A percentile compares a stretch with the other conserved stretches of the same genome.
Evolutionary conservation across 345 rosid species (phyloP).

Genomic region (Eucalyptus curtisii): DNA sequence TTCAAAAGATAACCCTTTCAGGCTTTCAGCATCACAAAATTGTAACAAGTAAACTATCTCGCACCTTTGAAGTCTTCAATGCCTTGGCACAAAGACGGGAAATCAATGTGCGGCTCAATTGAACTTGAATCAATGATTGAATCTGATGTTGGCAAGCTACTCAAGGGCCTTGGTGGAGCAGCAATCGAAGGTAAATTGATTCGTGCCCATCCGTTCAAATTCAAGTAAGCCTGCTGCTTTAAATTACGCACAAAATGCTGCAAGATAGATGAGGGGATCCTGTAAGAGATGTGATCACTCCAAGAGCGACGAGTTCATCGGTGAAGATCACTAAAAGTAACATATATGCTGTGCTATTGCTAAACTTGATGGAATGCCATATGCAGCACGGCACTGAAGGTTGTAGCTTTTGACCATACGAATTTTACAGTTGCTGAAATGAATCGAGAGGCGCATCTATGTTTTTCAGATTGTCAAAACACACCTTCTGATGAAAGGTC

Average conservation of each 20-base stretch:
- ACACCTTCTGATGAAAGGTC: conserved; percentile 14
- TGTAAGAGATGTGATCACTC: not conserved
- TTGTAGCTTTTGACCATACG: not conserved
- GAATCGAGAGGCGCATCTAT: not conserved
- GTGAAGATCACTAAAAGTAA: not conserved
- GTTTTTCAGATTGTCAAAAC: not conserved
- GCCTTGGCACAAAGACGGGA: not conserved
- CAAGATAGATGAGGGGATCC: not conserved
- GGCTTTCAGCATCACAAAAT: not conserved
- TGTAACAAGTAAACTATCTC: not conserved
- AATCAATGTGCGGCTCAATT: not conserved
- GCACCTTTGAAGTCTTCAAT: not conserved
- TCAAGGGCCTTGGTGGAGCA: conserved; percentile 15
- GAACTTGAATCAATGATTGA: not conserved
- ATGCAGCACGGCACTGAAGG: not conserved
- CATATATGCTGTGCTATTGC: not conserved
- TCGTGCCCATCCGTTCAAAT: not conserved
- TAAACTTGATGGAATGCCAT: not conserved
- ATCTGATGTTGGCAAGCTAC: not conserved
- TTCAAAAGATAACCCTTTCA: not conserved
- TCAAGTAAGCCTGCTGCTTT: conserved; percentile 37
- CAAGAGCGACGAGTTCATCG: not conserved
- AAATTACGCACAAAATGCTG: conserved; percentile 26
- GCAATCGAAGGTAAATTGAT: not conserved
- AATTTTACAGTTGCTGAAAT: not conserved